A percentile compares a stretch with the other conserved stretches of the same genome.
Evolutionary conservation across 2,329 filamentous ascomycete genomes (phyloP).

Genomic region (Reticulascus tulasneorum): DNA sequence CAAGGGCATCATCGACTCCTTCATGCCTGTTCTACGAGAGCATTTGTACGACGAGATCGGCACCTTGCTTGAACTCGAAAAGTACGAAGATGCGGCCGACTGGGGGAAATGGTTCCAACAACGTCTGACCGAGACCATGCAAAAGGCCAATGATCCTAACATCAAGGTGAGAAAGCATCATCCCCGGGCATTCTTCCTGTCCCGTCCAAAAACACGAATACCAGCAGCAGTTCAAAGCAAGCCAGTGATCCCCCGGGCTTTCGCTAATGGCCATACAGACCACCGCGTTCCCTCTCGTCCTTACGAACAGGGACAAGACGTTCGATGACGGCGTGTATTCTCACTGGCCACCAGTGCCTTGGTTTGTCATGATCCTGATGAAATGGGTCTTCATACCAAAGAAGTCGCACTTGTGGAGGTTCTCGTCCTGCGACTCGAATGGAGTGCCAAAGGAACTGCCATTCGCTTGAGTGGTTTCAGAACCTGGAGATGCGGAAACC

Average conservation of each 20-base stretch:
- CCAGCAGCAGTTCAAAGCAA: no score
- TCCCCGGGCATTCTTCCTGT: no score
- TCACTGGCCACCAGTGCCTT: conserved; percentile 22
- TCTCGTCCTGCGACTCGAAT: conserved; percentile 25
- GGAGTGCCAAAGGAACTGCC: conserved; percentile 28
- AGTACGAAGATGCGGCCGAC: conserved; percentile 29
- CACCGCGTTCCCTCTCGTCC: conserved; percentile 15
- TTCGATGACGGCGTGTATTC: conserved; percentile 19
- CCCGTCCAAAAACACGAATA: no score
- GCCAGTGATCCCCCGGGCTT: no score
- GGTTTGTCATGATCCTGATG: conserved; percentile 22
- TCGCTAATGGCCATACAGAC: no score
- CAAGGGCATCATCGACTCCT: conserved; percentile 26
- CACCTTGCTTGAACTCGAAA: conserved; percentile 27
- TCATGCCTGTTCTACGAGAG: conserved; percentile 26
- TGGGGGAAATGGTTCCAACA: conserved; percentile 27
- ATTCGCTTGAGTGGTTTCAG: conserved; percentile 22
- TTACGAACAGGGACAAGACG: conserved; percentile 20
- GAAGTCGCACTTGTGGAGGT: conserved; percentile 32
- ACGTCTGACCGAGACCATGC: conserved; percentile 12
- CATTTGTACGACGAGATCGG: conserved; percentile 37
- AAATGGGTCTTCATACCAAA: conserved; percentile 28
- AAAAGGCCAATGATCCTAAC: conserved; percentile 11
- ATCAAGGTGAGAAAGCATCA: conserved; percentile 14
- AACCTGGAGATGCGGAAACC: not conserved